These are phyloP conservation scores for Miscanthus lutarioriparius DNA, from an alignment of 176 grass and related monocot genomes.

Conservation along the genomic window DNA sequence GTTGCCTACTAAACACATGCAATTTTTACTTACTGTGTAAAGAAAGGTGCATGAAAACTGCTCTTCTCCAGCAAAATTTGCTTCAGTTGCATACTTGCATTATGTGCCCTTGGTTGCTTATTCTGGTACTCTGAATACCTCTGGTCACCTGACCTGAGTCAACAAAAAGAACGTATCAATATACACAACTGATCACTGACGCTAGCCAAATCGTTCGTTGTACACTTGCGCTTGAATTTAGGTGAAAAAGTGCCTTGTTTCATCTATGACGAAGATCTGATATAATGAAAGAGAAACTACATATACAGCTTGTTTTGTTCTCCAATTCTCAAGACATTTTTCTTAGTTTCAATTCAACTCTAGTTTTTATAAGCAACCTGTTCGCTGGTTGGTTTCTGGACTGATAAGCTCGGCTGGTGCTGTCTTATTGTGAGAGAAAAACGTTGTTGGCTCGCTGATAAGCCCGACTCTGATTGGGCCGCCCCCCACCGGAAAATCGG, in stretches of 20 bases:
- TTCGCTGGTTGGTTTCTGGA: too few relatives aligned
- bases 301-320: neutral
- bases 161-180: neutral
- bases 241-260: neutral
- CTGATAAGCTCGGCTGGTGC: too few relatives aligned
- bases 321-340: neutral
- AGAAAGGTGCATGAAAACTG: neutral
- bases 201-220: neutral
- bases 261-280: neutral
- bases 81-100: neutral
- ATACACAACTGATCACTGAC: too few relatives aligned
- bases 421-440: too few relatives aligned
- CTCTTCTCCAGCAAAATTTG: neutral
- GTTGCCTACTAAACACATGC: neutral
- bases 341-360: neutral
- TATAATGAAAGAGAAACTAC: neutral
- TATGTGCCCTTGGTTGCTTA: neutral
- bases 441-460: too few relatives aligned
- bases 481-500: neutral
- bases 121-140: neutral
- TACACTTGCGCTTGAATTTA: neutral
- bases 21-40: neutral
- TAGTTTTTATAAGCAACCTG: too few relatives aligned
- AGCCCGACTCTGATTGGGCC: neutral
- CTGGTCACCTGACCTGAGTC: neutral